phyloP scores from a whole-genome alignment of 1,284 basidiomycete genomes.

The Thelephora terrestris region DNA sequence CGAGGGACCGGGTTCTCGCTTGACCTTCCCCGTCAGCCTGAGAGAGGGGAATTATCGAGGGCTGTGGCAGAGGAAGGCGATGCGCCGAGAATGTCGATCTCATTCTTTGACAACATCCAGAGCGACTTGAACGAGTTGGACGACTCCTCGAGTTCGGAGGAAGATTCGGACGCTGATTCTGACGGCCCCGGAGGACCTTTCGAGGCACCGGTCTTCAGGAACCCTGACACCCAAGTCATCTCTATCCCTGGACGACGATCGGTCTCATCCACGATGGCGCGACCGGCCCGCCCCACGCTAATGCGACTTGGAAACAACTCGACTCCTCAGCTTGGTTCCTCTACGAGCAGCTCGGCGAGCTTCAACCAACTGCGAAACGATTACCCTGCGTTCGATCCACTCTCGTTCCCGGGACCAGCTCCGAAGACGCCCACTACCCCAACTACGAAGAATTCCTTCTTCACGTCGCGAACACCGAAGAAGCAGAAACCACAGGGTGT shows the following conservation, averaged over 20 bases:
- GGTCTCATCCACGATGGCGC: constrained; percentile 6
- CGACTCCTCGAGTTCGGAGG: constrained; percentile 16
- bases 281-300: constrained; percentile 21
- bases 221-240: constrained; percentile 26
- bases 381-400: constrained; percentile 12
- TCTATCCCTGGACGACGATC: constrained; percentile 23
- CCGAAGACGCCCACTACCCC: constrained; percentile 17
- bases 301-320: constrained; percentile 32
- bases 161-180: constrained; percentile 13
- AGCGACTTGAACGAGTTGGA: constrained; percentile 3
- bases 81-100: not conserved
- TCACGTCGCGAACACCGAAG: constrained; percentile 7
- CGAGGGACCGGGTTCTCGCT: constrained; percentile 1
- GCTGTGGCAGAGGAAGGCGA: not conserved
- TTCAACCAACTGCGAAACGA: not conserved
- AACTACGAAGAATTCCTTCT: constrained; percentile 4
- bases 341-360: constrained; percentile 18
- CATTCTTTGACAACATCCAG: not conserved
- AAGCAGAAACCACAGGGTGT: constrained; percentile 1
- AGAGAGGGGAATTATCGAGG: not conserved
- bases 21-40: constrained; percentile 7
- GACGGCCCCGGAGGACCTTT: constrained; percentile 9
- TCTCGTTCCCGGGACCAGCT: constrained; percentile 20
- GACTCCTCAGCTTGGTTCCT: constrained; percentile 22
- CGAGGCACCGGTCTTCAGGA: constrained; percentile 20